Percentiles rank a stretch among this genome's conserved stretches.
These are phyloP conservation scores for Pholiota conissans DNA, from an alignment of 768 basidiomycete genomes.

Conservation along the genomic window DNA sequence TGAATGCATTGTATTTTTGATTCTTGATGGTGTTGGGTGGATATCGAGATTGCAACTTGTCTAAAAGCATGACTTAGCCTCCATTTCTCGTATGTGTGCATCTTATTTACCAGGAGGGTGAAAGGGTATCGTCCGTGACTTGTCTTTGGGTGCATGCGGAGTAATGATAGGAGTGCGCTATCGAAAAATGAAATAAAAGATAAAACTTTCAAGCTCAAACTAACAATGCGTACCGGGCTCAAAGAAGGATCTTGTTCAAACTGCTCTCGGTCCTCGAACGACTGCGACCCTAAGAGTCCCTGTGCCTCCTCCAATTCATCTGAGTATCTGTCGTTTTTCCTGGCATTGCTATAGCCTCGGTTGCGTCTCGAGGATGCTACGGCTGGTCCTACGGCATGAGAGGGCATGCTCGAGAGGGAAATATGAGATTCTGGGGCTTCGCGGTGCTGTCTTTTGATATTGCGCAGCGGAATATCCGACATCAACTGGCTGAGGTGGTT, in stretches of 20 bases:
- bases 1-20: slow-evolving; percentile 96
- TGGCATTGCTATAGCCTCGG: slow-evolving; percentile 35
- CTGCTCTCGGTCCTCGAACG: slow-evolving; percentile 13
- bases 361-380: slow-evolving; percentile 27
- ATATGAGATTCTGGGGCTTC: slow-evolving; percentile 26
- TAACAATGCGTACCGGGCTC: neutral
- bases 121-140: slow-evolving; percentile 78
- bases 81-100: neutral
- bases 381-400: slow-evolving; percentile 24
- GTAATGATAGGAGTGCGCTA: slow-evolving; percentile 25
- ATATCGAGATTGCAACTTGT: slow-evolving; percentile 68
- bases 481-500: slow-evolving; percentile 31
- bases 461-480: slow-evolving; percentile 74
- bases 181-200: neutral
- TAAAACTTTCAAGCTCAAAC: too few species aligned
- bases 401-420: slow-evolving; percentile 23
- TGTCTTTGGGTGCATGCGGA: slow-evolving; percentile 51
- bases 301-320: slow-evolving; percentile 62
- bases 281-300: slow-evolving; percentile 16
- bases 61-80: slow-evolving; percentile 32
- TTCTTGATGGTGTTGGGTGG: slow-evolving; percentile 94
- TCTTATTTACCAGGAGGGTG: slow-evolving; percentile 53
- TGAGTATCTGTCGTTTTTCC: slow-evolving; percentile 53
- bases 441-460: slow-evolving; percentile 46
- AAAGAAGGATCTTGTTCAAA: slow-evolving; percentile 7